phyloP scores from a whole-genome alignment of 1,284 basidiomycete species.

The Cystobasidium sp. region DNA sequence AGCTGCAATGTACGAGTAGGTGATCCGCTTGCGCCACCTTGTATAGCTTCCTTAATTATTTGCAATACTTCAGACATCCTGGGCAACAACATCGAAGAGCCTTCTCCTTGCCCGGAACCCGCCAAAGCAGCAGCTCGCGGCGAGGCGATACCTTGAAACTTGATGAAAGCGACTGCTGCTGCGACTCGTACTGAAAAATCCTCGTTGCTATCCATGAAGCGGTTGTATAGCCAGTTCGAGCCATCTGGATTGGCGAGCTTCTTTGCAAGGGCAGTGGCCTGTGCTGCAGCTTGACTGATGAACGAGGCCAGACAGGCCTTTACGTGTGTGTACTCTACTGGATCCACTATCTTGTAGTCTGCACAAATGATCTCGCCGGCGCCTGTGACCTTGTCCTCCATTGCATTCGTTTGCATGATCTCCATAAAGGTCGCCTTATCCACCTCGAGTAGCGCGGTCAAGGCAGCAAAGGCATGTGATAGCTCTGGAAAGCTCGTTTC shows the following conservation, averaged over 20 bases:
- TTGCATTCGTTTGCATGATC: conserved; percentile 13
- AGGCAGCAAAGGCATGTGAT: conserved; percentile 29
- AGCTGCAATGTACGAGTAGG: not conserved
- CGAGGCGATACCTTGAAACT: conserved; percentile 8
- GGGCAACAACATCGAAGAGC: not conserved
- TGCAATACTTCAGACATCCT: not conserved
- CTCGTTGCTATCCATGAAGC: conserved; percentile 18
- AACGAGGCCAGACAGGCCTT: conserved; percentile 2
- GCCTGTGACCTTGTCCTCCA: conserved; percentile 11
- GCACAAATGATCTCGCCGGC: conserved; percentile 29
- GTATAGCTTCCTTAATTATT: conserved; percentile 1
- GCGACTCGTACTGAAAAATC: not conserved
- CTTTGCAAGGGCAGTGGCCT: conserved; percentile 15
- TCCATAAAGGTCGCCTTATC: conserved; percentile 14
- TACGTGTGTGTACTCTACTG: conserved; percentile 2
- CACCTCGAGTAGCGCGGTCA: conserved; percentile 27
- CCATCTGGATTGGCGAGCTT: conserved; percentile 18
- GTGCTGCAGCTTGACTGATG: conserved; percentile 32
- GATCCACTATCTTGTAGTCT: conserved; percentile 25
- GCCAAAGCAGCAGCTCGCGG: not conserved
- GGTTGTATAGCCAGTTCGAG: conserved; percentile 10
- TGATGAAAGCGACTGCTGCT: conserved; percentile 34
- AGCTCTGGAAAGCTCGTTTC: conserved; percentile 33
- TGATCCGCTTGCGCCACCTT: not conserved
- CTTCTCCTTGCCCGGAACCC: not conserved